phyloP scores from a whole-genome alignment of 768 basidiomycete species.

The Pleurotus tuoliensis region DNA sequence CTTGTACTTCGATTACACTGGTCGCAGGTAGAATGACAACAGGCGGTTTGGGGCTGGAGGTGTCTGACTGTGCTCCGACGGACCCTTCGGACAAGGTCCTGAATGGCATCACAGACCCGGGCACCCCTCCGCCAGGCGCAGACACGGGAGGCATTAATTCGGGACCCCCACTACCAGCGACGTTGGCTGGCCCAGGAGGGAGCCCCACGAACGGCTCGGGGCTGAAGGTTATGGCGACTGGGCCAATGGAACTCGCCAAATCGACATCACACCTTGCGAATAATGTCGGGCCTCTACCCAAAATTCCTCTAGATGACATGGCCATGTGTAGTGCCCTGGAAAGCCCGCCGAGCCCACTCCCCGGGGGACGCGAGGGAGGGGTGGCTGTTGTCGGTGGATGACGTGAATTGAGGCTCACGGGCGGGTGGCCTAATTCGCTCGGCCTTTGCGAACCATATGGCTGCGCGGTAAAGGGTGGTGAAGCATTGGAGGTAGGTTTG shows the following conservation, averaged over 20 bases:
- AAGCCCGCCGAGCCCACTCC: neutral
- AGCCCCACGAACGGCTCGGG: slow-evolving; percentile 40
- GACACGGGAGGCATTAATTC: no score
- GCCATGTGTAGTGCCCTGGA: neutral
- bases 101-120: no score
- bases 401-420: neutral
- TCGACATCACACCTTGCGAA: slow-evolving; percentile 57
- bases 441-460: neutral
- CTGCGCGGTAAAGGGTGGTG: slow-evolving; percentile 5
- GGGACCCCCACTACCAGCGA: neutral
- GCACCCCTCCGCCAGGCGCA: no score
- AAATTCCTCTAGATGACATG: neutral
- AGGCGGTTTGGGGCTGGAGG: no score
- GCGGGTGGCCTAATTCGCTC: slow-evolving; percentile 4
- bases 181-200: slow-evolving; percentile 7
- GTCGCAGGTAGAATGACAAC: no score
- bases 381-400: slow-evolving; percentile 9
- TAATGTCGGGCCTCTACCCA: slow-evolving; percentile 45
- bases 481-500: slow-evolving; percentile 8
- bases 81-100: no score
- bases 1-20: no score
- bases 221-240: slow-evolving; percentile 61
- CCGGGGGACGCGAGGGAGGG: slow-evolving; percentile 16
- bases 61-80: no score
- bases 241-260: slow-evolving; percentile 42